Base-by-base conservation (phyloP, 2,329 filamentous ascomycete species). In the Botrytis pseudocinerea region DNA sequence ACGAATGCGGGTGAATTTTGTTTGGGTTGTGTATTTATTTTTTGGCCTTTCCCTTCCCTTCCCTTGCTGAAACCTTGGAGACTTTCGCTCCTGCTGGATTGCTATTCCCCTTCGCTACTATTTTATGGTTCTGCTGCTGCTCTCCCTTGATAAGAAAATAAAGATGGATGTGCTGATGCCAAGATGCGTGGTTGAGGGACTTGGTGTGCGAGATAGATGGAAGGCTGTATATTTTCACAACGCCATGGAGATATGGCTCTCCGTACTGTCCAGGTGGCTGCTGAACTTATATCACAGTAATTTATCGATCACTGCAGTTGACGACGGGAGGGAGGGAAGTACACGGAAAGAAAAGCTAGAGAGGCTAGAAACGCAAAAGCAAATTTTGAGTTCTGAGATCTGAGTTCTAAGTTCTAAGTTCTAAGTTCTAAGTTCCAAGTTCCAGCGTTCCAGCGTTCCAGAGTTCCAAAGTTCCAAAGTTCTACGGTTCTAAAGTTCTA, bases 101-200 rank as follows among this genome's bases (percentile, higher is more conserved):
- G 14, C 14, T 66, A 10, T 54, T 46, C 64, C 25, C 44, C 51
- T 48, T 62, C 28, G 18, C 54, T 46, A 48, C 14, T 38, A 48
- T 14, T 16, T 35, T 12, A 57, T 4, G 14, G 48, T 25, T 7
- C 25, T 38, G 8, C n/a, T 38, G 8, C n/a, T 28, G 28, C 28
- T 51, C 54, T 65, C 69, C 61, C 46, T 66, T 71, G 64, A 42
- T 68, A 7, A 54, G n/a, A 64, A n/a, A 64, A n/a, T n/a, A 65
- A 63, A 64, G 60, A 54, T 71, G 69, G 18, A 68, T 68, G 46
- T 71, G 38, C 61, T 66, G 46, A 22, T 44, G 61, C 61, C 70
- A 68, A 68, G 38, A 42, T 32, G 64, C 10, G 10, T 40, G 35
- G 25, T 57, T 18, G 38, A 32, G 42, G 38, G 28, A 57, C 12